Conservation (phyloP, 1,139 yeast species). For the Magnusiomyces fungicola region DNA sequence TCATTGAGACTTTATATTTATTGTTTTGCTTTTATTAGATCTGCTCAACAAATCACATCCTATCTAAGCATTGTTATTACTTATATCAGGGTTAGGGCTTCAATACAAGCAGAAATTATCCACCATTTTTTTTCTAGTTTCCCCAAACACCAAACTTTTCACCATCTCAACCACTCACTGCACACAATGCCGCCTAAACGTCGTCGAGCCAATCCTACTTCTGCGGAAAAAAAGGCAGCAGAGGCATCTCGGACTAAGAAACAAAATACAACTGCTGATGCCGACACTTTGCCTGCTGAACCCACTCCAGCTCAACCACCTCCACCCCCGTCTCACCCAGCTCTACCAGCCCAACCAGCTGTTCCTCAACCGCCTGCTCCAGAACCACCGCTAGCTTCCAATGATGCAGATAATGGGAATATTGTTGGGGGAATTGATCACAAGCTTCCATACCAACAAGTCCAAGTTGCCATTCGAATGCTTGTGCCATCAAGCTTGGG, state of each 20-base stretch:
- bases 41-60: no score
- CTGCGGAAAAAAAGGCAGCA: neutral
- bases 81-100: no score
- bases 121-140: no score
- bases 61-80: no score
- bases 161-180: no score
- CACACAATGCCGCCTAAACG: slow-evolving; percentile 3
- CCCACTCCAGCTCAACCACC: neutral
- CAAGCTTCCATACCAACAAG: neutral
- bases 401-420: no score
- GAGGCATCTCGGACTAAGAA: neutral
- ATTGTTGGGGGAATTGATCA: neutral
- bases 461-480: neutral
- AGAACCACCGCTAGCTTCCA: no score
- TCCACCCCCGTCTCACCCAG: neutral
- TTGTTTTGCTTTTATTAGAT: no score
- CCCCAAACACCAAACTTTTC: no score
- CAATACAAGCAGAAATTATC: no score
- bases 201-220: no score
- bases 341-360: neutral
- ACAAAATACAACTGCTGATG: neutral
- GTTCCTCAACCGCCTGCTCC: neutral
- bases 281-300: neutral
- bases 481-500: slow-evolving; percentile 1
- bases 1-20: no score